Evolutionary conservation across 495 filamentous ascomycete species (phyloP), one percentile per base, ranked within the genome.

Genomic region (Annulohypoxylon maeteangense): DNA sequence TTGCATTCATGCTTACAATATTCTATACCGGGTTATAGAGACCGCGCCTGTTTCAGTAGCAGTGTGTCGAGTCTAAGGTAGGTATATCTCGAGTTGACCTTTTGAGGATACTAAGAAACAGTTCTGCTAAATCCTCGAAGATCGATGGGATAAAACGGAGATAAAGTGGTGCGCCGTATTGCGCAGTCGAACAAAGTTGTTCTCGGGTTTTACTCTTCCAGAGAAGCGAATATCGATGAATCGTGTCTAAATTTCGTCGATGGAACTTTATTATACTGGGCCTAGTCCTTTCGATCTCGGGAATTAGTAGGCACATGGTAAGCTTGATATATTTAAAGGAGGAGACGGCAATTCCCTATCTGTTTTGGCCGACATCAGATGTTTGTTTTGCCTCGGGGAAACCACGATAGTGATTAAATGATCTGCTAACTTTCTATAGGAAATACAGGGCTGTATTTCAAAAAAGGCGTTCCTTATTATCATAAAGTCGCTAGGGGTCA

Each of bases 1-100:
- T 23, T 32, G 42, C 32, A 29, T 68, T 65, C 70, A 73, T 72
- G 14, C 6, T 67, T 60, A 36, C 22, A 25, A 47, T 45, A 32
- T 55, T 36, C 14, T 58, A 31, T 16, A 8, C 20, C 18, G 22
- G 40, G 20, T 50, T n/a, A 54, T 54, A 25, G 22, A 50, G 0
- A 0, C 12, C 14, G 23, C 20, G 20, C 22, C 22, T 22, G 45
- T n/a, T 29, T 51, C 0, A 6, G 23, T 6, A 14, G 4, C 23
- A 51, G 47, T 23, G 8, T 48, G 18, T 25, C 44, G 20, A 48
- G 18, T 48, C 20, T 7, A 14, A 25, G 11, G 50, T 53, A 16
- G 5, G 32, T n/a, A 31, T 32, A 54, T 32, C 23, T 12, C 10
- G 16, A 54, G 29, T 6, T 54, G n/a, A 16, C 16, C 3, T 54